phyloP scores from a whole-genome alignment of 768 basidiomycete genomes.

The Filobasidium floriforme region DNA sequence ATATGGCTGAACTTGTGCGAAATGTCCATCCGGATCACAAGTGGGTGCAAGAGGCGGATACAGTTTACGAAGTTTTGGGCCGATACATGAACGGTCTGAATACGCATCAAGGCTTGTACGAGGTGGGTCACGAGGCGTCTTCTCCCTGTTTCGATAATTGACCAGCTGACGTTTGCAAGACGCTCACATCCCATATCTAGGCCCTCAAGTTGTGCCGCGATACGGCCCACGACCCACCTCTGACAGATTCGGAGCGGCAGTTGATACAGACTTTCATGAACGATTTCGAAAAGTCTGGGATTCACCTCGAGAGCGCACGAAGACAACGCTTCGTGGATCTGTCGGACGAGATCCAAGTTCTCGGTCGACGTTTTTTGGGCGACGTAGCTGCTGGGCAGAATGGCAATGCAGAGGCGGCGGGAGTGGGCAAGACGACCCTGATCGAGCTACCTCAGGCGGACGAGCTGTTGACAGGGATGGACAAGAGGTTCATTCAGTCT shows the following conservation, averaged over 20 bases:
- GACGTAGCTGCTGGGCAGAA: constrained; percentile 47
- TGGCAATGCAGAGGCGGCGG: neutral
- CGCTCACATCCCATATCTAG: constrained; percentile 17
- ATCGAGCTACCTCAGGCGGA: constrained; percentile 42
- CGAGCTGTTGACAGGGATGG: constrained; percentile 38
- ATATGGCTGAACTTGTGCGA: constrained; percentile 85
- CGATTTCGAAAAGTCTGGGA: constrained; percentile 96
- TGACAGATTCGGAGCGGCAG: constrained; percentile 38
- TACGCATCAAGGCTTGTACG: constrained; percentile 80
- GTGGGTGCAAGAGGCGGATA: constrained; percentile 78
- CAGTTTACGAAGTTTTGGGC: constrained; percentile 82
- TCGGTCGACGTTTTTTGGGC: constrained; percentile 77
- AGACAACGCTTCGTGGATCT: constrained; percentile 77
- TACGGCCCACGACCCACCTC: constrained; percentile 30
- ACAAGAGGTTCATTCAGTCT: constrained; percentile 37
- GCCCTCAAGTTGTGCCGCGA: constrained; percentile 39
- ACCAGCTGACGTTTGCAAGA: neutral
- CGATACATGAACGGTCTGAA: constrained; percentile 97
- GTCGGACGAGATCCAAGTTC: constrained; percentile 77
- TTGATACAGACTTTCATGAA: constrained; percentile 86
- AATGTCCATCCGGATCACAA: constrained; percentile 80
- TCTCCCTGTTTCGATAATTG: neutral
- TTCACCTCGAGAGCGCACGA: constrained; percentile 70
- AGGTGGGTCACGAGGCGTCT: constrained; percentile 54
- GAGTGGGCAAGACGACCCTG: neutral